Evolutionary conservation across 129 eudicot genomes (phyloP), one percentile per base, ranked within the genome.

Genomic region (Ambrosia trifida): DNA sequence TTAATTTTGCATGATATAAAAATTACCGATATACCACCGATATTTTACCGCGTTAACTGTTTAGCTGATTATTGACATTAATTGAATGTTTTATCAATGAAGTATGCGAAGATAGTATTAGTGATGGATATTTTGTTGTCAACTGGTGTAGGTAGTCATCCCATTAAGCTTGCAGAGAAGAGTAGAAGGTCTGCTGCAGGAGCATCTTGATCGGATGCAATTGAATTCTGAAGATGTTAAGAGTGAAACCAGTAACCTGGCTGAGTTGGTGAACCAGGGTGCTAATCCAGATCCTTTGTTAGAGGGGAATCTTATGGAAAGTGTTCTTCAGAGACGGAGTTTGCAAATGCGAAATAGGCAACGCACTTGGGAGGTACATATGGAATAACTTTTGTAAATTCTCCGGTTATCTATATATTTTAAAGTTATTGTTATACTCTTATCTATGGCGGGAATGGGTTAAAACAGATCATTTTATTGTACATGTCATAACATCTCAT

Each of bases 121-220:
- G 28, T 24, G 66, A 40, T 70, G 70, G 47, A 31, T 74, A 66
- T 38, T 62, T 66, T 75, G 66, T 68, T 69, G 70, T 60, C 40
- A 35, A 33, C 28, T 68, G 31, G 72, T 68, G 78, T 78, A 95
- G 99, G 97, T 95, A 46, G 96, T 86, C 35, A 82, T 95, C 68
- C 97, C 99, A 47, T 79, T 95, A 74, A 83, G 99, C 77, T 78
- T 95, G 86, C 99, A 90, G 70, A 95, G 99, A 81, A 87, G 97
- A 81, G 96, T 95, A 60, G 97, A 95, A 72, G 87, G 97, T 78
- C 69, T 95, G 38, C 96, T 95, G 38, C 97, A 90, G 78, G 99
- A 95, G 82, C 91, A 95, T 73, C 81, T 95, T 72, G 99, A 95
- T 72, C 88, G 88, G 76, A 80, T 79, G 82, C 83, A 81, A 59